Evolutionary conservation across 176 grass and related monocot genomes (phyloP).

Genomic region (Oryza glumipatula): DNA sequence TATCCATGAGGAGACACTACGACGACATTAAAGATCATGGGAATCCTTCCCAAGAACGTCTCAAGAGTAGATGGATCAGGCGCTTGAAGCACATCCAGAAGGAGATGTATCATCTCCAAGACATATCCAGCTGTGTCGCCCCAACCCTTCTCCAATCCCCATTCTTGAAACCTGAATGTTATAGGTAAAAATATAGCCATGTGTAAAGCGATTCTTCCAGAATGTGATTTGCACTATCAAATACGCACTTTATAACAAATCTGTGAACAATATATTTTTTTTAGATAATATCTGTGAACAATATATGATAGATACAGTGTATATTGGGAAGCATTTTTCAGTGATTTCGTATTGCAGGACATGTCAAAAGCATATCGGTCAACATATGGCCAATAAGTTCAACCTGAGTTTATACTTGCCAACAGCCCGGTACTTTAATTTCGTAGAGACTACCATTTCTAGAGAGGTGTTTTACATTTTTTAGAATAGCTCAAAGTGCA

Average conservation of each 20-base stretch:
- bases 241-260: neutral
- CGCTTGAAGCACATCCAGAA: conserved; percentile 89
- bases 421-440: too few relatives aligned
- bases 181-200: conserved; percentile 10
- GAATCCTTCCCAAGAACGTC: conserved; percentile 88
- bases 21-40: conserved; percentile 99
- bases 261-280: neutral
- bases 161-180: conserved; percentile 86
- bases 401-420: neutral
- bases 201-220: neutral
- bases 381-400: neutral
- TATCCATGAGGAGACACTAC: conserved; percentile 95
- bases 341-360: conserved; percentile 16
- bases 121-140: conserved; percentile 86
- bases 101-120: conserved; percentile 94
- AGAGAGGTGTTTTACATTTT: neutral
- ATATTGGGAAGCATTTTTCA: neutral
- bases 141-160: conserved; percentile 99
- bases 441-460: neutral
- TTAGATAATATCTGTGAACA: neutral
- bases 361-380: neutral
- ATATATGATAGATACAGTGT: neutral
- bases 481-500: neutral
- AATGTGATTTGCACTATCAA: neutral
- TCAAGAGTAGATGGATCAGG: conserved; percentile 93